Percentiles rank a stretch among this genome's conserved stretches.
Conservation (phyloP, 2,329 filamentous ascomycete species). For the Chaetomium sp. region DNA sequence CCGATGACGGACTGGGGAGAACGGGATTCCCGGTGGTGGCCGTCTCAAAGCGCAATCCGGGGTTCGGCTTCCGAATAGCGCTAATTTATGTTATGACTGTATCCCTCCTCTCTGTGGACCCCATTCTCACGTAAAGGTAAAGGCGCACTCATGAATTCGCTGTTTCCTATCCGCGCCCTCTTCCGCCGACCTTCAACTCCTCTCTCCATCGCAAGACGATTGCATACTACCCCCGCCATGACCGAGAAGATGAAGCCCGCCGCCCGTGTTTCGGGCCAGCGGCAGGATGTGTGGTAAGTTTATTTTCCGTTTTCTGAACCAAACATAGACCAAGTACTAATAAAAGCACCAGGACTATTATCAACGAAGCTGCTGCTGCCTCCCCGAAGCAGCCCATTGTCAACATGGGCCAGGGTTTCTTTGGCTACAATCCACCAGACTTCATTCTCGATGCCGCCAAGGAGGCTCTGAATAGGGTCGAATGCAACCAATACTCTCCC, state of each 20-base stretch:
- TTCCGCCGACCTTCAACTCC: slow-evolving; percentile 18
- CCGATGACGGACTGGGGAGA: slow-evolving; percentile 26
- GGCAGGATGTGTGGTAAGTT: slow-evolving; percentile 37
- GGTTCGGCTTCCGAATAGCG: neutral
- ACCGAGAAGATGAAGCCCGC: slow-evolving; percentile 36
- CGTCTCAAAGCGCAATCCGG: slow-evolving; percentile 16
- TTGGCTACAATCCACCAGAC: slow-evolving; percentile 37
- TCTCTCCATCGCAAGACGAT: slow-evolving; percentile 7
- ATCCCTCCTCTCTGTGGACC: neutral
- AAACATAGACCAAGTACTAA: neutral
- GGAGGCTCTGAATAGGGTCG: slow-evolving; percentile 81
- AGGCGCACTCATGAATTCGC: slow-evolving; percentile 21
- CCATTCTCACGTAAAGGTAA: neutral
- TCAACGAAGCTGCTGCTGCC: slow-evolving; percentile 66
- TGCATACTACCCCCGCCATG: slow-evolving; percentile 28
- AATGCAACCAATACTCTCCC: slow-evolving; percentile 98
- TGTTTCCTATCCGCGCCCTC: slow-evolving; percentile 10
- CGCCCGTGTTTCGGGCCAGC: slow-evolving; percentile 33
- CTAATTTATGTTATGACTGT: slow-evolving; percentile 1
- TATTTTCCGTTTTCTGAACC: neutral
- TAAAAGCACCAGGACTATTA: slow-evolving; percentile 55
- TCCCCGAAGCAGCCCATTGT: slow-evolving; percentile 66
- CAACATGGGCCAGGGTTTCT: slow-evolving; percentile 59
- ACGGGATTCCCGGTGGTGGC: slow-evolving; percentile 14
- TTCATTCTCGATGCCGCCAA: slow-evolving; percentile 86